These are phyloP conservation scores for Diaporthe citrichinensis DNA, from an alignment of 2,329 filamentous ascomycete genomes.

Conservation along the genomic window DNA sequence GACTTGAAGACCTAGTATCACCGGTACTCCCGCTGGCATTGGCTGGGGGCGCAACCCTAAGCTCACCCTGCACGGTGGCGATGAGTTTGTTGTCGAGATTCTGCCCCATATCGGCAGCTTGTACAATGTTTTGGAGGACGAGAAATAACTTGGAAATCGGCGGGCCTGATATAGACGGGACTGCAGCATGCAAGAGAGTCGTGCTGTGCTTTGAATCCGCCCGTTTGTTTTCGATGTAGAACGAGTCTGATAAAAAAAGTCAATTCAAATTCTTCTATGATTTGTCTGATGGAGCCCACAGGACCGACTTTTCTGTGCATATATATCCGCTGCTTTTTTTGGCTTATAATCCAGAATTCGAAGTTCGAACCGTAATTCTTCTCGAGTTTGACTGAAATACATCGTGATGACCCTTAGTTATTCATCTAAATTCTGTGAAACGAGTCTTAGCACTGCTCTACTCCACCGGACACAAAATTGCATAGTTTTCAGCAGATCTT, in stretches of 20 bases:
- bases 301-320: neutral
- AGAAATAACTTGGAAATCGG: slow-evolving; percentile 47
- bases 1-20: slow-evolving; percentile 47
- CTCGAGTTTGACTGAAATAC: neutral
- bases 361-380: no score
- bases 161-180: neutral
- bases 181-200: neutral
- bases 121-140: slow-evolving; percentile 54
- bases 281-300: neutral
- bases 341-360: no score
- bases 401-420: neutral
- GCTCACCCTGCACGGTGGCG: slow-evolving; percentile 54
- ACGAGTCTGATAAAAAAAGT: neutral
- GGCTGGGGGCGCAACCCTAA: slow-evolving; percentile 55
- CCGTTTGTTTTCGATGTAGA: neutral
- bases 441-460: no score
- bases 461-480: neutral
- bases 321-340: neutral
- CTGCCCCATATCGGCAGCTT: slow-evolving; percentile 59
- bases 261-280: neutral
- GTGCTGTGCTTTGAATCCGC: neutral
- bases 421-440: no score
- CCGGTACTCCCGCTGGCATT: slow-evolving; percentile 59
- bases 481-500: neutral
- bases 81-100: slow-evolving; percentile 61